These are phyloP conservation scores for Pseudogymnoascus destructans DNA, from an alignment of 2,329 filamentous ascomycete species.

Conservation along the genomic window DNA sequence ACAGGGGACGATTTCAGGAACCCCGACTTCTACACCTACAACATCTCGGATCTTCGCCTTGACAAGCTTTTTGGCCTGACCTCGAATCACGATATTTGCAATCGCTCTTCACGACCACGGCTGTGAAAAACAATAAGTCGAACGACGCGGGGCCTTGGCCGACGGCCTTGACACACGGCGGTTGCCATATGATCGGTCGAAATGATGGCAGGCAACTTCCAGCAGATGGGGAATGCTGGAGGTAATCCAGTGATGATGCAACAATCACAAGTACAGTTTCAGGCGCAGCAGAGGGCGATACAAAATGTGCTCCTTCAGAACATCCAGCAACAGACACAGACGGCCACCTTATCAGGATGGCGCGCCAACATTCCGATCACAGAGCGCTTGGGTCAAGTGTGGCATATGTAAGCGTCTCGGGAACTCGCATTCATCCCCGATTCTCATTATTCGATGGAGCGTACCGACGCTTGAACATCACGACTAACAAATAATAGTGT, in stretches of 20 bases:
- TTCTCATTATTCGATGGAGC: neutral
- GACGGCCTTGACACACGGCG: neutral
- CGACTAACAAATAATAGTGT: conserved; percentile 6
- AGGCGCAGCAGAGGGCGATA: conserved; percentile 15
- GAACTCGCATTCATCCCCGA: neutral
- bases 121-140: neutral
- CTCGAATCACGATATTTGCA: conserved; percentile 3
- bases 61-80: neutral
- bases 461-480: neutral
- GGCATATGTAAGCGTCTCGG: conserved; percentile 23
- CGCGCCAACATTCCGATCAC: conserved; percentile 18
- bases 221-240: conserved; percentile 22
- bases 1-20: conserved; percentile 2
- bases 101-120: neutral
- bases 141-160: conserved; percentile 5
- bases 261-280: conserved; percentile 2
- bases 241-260: conserved; percentile 18
- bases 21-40: conserved; percentile 7
- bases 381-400: conserved; percentile 23
- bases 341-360: conserved; percentile 20
- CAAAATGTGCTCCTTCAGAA: conserved; percentile 20
- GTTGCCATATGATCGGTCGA: conserved; percentile 14
- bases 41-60: neutral
- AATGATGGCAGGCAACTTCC: conserved; percentile 25
- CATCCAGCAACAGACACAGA: conserved; percentile 14